Conservation (phyloP, 2,329 filamentous ascomycete genomes). For the Fusarium algeriense region DNA sequence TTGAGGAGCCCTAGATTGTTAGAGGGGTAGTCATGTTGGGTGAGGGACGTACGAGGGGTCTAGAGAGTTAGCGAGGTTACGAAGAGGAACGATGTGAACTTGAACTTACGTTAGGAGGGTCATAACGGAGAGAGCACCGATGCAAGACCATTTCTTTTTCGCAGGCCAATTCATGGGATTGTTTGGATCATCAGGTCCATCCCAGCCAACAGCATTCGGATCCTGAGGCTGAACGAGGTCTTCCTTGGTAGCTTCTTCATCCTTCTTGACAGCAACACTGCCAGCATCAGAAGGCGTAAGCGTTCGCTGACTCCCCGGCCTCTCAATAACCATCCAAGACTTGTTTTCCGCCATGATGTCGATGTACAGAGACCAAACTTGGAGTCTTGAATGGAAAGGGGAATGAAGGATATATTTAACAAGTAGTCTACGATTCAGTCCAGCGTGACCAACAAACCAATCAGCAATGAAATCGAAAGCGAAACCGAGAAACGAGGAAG, state of each 20-base stretch:
- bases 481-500: not conserved
- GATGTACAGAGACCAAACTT: not conserved
- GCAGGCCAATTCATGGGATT: constrained; percentile 77
- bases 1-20: constrained; percentile 45
- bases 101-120: constrained; percentile 46
- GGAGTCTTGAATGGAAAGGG: not conserved
- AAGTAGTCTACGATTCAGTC: not conserved
- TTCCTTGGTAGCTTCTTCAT: constrained; percentile 25
- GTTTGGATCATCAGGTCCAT: constrained; percentile 59
- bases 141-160: constrained; percentile 54
- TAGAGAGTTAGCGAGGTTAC: constrained; percentile 17
- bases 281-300: constrained; percentile 25
- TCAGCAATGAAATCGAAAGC: not conserved
- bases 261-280: not conserved
- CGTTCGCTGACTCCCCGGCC: constrained; percentile 38
- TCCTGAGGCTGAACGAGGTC: constrained; percentile 11
- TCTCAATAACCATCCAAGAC: constrained; percentile 1
- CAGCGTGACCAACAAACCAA: not conserved
- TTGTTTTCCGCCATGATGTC: not conserved
- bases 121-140: constrained; percentile 51
- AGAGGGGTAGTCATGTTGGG: not conserved
- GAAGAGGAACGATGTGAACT: no score
- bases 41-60: constrained; percentile 39
- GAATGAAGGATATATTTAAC: constrained; percentile 14
- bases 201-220: constrained; percentile 43